Evolutionary conservation across 129 eudicot species (phyloP).

Genomic region (carrot (Daucus carota)): DNA sequence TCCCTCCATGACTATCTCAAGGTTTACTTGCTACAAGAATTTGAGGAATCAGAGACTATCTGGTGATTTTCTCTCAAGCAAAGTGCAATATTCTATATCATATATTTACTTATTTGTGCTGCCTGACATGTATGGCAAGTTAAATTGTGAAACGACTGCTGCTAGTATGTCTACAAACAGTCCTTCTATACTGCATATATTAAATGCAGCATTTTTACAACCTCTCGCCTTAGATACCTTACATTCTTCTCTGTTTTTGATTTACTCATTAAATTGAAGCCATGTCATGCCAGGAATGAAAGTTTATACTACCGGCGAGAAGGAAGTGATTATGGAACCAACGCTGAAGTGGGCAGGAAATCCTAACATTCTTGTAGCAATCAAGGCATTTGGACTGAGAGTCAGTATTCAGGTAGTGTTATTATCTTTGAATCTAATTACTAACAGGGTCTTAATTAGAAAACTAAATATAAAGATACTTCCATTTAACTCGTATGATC

Average conservation of each 20-base stretch:
- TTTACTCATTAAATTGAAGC: neutral
- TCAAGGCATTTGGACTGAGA: constrained; percentile 78
- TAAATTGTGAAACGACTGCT: neutral
- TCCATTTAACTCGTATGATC: neutral
- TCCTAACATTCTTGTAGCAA: constrained; percentile 63
- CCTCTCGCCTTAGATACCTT: neutral
- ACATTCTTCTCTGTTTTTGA: neutral
- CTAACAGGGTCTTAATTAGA: neutral
- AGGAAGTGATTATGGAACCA: constrained; percentile 92
- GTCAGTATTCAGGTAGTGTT: constrained; percentile 67
- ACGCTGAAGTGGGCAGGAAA: constrained; percentile 91
- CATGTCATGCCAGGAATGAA: constrained; percentile 65
- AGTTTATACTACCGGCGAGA: constrained; percentile 76
- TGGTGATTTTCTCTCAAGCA: neutral
- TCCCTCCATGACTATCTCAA: neutral
- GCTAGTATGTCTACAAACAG: neutral
- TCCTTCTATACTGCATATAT: neutral
- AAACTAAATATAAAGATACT: neutral
- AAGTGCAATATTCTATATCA: neutral
- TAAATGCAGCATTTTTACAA: neutral
- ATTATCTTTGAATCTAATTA: neutral
- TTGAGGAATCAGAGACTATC: neutral
- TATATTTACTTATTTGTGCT: neutral
- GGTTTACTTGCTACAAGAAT: neutral
- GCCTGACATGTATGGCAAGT: neutral